A percentile compares a stretch with the other conserved stretches of the same genome.
Evolutionary conservation across 306 rosid genomes (phyloP).

Genomic region (Inga oerstediana): DNA sequence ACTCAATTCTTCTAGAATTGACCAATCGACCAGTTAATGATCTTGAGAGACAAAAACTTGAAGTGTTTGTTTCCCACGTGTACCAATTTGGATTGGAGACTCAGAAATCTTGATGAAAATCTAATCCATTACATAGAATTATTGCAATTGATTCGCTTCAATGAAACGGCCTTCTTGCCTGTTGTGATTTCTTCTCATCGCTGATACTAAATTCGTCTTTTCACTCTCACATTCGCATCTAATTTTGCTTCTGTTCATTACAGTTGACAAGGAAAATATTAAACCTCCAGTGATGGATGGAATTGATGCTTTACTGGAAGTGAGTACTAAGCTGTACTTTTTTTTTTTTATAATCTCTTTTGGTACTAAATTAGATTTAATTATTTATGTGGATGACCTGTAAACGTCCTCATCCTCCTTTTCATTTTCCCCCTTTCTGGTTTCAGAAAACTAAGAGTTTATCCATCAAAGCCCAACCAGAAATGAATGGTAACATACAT

Average conservation of each 20-base stretch:
- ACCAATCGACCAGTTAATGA: neutral
- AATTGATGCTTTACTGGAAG: conserved; percentile 61
- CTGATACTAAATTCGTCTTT: neutral
- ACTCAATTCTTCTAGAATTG: conserved; percentile 9
- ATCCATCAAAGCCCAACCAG: conserved; percentile 36
- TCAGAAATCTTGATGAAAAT: neutral
- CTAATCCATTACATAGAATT: neutral
- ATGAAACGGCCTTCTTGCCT: neutral
- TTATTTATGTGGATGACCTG: conserved; percentile 15
- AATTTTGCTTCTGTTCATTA: neutral
- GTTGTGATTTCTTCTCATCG: neutral
- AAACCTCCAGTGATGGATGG: conserved; percentile 80
- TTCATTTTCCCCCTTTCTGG: neutral
- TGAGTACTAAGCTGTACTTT: conserved; percentile 40
- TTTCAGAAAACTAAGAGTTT: conserved; percentile 60
- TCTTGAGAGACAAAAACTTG: neutral
- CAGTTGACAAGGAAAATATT: conserved; percentile 69
- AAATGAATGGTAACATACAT: conserved; percentile 51
- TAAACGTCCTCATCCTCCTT: neutral
- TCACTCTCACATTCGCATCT: conserved; percentile 8
- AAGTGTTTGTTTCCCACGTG: neutral
- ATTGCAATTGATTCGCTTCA: neutral
- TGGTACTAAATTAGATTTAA: conserved; percentile 17
- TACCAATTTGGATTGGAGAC: conserved; percentile 5
- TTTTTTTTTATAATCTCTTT: neutral